phyloP scores from a whole-genome alignment of 2,329 filamentous ascomycete species.

The Bipolaris zeicola region DNA sequence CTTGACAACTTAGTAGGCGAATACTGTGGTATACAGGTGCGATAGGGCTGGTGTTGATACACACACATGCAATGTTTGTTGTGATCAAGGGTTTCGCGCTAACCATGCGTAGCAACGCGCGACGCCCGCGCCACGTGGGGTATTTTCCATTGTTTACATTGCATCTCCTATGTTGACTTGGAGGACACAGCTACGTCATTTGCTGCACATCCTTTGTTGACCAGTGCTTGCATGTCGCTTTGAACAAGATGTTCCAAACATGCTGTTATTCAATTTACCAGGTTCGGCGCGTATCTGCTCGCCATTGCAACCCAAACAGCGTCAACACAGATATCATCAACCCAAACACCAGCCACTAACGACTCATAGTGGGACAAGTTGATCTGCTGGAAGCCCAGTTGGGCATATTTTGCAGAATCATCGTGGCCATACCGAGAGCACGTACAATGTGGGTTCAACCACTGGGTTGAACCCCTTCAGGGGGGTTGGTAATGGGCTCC shows the following conservation, averaged over 20 bases:
- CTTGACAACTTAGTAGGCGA: conserved; percentile 1
- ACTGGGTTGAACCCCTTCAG: not conserved
- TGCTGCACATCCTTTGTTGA: not conserved
- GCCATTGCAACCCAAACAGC: not conserved
- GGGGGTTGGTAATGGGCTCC: not conserved
- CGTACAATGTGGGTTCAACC: not conserved
- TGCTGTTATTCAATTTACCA: not conserved
- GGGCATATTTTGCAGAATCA: not conserved
- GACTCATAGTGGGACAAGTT: not conserved
- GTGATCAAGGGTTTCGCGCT: conserved; percentile 26
- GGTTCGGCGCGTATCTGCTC: not conserved
- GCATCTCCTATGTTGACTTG: not conserved
- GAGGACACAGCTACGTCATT: not conserved
- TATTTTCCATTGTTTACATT: conserved; percentile 15
- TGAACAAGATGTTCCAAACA: not conserved
- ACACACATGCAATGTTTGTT: conserved; percentile 37
- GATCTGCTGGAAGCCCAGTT: not conserved
- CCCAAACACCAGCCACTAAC: not conserved
- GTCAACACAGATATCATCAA: too few relatives aligned
- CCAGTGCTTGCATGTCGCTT: too few relatives aligned
- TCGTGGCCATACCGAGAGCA: not conserved
- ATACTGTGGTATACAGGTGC: conserved; percentile 1
- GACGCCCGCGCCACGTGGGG: conserved; percentile 15
- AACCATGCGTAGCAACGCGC: conserved; percentile 34
- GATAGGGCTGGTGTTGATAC: conserved; percentile 27